Percentiles rank a stretch among this genome's conserved stretches.
Conservation (phyloP, 2,329 filamentous ascomycete species). For the Fusarium nanum region DNA sequence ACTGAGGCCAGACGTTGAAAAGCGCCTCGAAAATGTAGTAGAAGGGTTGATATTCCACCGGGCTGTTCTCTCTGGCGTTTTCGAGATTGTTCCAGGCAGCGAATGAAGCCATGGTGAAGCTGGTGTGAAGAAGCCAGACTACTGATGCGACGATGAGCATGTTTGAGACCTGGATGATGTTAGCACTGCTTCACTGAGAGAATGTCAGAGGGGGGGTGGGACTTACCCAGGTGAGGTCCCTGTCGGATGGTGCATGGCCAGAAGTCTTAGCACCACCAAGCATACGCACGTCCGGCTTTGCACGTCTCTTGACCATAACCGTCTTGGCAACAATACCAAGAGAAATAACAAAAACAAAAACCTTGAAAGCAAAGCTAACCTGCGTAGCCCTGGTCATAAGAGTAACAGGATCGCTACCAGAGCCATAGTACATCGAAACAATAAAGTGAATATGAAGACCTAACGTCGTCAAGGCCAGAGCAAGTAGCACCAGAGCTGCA, state of each 20-base stretch:
- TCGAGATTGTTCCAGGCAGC: constrained; percentile 15
- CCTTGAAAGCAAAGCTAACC: constrained; percentile 22
- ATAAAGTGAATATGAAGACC: constrained; percentile 30
- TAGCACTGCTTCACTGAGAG: too few relatives aligned
- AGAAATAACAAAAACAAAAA: constrained; percentile 34
- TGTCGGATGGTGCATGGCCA: constrained; percentile 7
- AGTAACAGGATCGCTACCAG: background rate
- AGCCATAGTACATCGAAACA: background rate
- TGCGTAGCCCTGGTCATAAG: background rate
- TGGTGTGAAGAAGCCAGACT: constrained; percentile 44
- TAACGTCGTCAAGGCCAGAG: constrained; percentile 32
- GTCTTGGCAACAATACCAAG: constrained; percentile 27
- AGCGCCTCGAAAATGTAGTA: constrained; percentile 41
- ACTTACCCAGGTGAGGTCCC: constrained; percentile 11
- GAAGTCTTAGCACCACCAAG: background rate
- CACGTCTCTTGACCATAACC: constrained; percentile 38
- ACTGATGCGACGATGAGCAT: constrained; percentile 41
- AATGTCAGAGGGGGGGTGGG: too few relatives aligned
- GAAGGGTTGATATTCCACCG: constrained; percentile 1
- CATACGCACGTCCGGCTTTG: background rate
- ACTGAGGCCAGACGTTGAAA: constrained; percentile 41
- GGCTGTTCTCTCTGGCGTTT: background rate
- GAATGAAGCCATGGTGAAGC: constrained; percentile 40
- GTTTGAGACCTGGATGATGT: constrained; percentile 30
- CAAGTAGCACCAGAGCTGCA: constrained; percentile 22